Conservation (phyloP, 2,329 filamentous ascomycete species). For the Arthrobotrys entomopaga region DNA sequence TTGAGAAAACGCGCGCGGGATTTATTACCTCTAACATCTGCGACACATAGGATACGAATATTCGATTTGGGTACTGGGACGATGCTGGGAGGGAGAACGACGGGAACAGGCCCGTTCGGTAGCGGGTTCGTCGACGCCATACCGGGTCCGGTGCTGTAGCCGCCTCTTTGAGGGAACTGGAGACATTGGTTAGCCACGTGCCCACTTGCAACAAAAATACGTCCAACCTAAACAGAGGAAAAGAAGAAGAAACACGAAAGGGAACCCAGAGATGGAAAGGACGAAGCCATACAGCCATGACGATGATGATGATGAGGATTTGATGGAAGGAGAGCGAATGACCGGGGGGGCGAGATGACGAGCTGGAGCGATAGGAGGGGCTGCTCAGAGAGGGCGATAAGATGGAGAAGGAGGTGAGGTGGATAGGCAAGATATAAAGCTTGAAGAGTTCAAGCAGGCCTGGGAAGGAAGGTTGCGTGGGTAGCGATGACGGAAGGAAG, state of each 20-base stretch:
- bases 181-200: constrained; percentile 20
- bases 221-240: too few relatives aligned
- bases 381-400: neutral
- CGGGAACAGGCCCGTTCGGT: constrained; percentile 49
- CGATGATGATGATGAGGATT: neutral
- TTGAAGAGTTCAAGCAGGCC: constrained; percentile 30
- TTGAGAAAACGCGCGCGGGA: constrained; percentile 33
- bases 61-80: constrained; percentile 61
- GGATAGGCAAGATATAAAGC: constrained; percentile 11
- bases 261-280: constrained; percentile 6
- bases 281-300: constrained; percentile 42
- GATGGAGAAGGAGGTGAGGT: constrained; percentile 1
- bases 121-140: constrained; percentile 43
- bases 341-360: neutral
- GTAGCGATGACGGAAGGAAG: constrained; percentile 3
- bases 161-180: constrained; percentile 37
- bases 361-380: constrained; percentile 4
- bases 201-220: neutral
- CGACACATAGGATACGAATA: constrained; percentile 75
- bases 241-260: constrained; percentile 8
- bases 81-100: constrained; percentile 50
- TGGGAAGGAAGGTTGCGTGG: constrained; percentile 26
- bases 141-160: constrained; percentile 24
- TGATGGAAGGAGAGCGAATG: neutral
- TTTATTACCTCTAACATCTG: constrained; percentile 74